Base-by-base conservation (phyloP, 345 rosid species). In the Aethionema arabicum region DNA sequence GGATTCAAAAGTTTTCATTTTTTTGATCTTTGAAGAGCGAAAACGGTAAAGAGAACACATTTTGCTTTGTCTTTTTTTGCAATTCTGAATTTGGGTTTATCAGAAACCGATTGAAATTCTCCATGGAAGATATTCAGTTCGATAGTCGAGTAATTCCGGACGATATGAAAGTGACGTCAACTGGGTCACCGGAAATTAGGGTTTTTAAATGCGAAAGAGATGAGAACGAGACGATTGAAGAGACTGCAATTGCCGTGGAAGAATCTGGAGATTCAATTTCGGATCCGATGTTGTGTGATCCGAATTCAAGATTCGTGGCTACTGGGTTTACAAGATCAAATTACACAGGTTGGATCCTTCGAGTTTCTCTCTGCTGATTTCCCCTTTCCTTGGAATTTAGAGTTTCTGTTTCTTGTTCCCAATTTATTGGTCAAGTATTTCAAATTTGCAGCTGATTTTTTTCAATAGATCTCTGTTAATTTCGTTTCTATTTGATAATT, bases 261-360 rank as follows among this genome's bases (percentile, higher is more conserved):
- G 82, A 73, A 30, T 72, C 40, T 51, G 72, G 63, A 27, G 78
- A 63, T 42, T 74, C 80, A 70, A 65, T 50, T 38, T 67, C 56
- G 31, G 85, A 81, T 76, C 78, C 71, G 6, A 76, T 87, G 88
- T 75, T 85, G 7, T 87, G 85, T 47, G 88, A 82, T 62, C 69
- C 86, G 3, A 74, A 61, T 70, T 77, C 90, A 44, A 74, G 81
- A 55, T 59, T 84, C 10, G 61, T 87, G 30, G 74, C 57, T 7
- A 40, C 65, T 29, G 95, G 95, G 65, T 76, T 82, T 57, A 41
- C 73, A 14, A 72, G 55, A 67, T 71, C 74, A 8, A 56, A 47
- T 66, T 74, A 74, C 62, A 40, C 76, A 43, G 85, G 95, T 84
- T 32, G 38, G 83, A 59, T 6, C 3, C 29, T 47, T 8, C 21